phyloP scores from a whole-genome alignment of 345 rosid species.

The Rubroshorea leprosula region DNA sequence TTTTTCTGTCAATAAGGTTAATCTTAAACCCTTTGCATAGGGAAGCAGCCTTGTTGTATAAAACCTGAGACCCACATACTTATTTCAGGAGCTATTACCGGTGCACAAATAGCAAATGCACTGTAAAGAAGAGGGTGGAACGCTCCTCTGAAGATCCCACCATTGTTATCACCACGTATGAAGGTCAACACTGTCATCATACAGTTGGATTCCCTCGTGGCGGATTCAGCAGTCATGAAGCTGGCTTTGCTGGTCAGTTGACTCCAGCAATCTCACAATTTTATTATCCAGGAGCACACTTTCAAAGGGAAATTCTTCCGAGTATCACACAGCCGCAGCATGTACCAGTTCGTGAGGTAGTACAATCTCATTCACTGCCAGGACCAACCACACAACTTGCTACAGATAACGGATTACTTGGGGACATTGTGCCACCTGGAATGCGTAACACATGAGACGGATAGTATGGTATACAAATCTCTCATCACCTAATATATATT shows the following conservation, averaged over 20 bases:
- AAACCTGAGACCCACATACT: background rate
- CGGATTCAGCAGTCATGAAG: slow-evolving; percentile 53
- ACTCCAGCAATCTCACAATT: slow-evolving; percentile 47
- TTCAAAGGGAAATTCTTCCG: slow-evolving; percentile 34
- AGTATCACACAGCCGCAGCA: slow-evolving; percentile 20
- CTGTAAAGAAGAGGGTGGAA: slow-evolving; percentile 96
- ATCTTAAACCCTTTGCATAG: too few species aligned
- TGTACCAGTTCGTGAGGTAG: slow-evolving; percentile 15
- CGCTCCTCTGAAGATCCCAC: slow-evolving; percentile 83
- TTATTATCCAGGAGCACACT: slow-evolving; percentile 39
- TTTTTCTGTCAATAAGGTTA: too few species aligned
- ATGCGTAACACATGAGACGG: slow-evolving; percentile 52
- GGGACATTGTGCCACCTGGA: slow-evolving; percentile 77
- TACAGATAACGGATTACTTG: slow-evolving; percentile 72
- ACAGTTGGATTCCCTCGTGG: slow-evolving; percentile 78
- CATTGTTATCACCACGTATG: slow-evolving; percentile 83
- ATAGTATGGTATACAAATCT: slow-evolving; percentile 24
- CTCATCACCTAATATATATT: background rate
- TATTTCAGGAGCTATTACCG: slow-evolving; percentile 96
- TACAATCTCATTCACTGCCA: slow-evolving; percentile 14
- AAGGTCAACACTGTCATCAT: slow-evolving; percentile 97
- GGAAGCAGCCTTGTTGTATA: background rate
- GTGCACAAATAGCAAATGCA: slow-evolving; percentile 88
- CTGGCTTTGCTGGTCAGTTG: slow-evolving; percentile 35
- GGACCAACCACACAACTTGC: slow-evolving; percentile 22